Percentiles rank a stretch among this genome's conserved stretches.
Conservation (phyloP, 352 stramenopile species). For the Phytophthora fragariaefolia region DNA sequence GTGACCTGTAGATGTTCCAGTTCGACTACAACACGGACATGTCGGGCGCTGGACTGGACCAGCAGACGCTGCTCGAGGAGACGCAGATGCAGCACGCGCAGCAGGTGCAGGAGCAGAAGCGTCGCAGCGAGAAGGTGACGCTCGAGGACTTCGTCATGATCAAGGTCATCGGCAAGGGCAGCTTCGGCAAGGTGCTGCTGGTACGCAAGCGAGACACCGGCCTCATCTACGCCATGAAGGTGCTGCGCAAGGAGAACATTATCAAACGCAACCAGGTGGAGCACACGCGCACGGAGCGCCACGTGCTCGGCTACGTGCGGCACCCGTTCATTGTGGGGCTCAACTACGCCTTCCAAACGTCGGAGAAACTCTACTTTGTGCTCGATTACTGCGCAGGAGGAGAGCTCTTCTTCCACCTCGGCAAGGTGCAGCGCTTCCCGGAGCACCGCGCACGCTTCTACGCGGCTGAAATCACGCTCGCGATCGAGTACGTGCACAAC, state of each 20-base stretch:
- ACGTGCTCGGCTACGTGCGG: conserved; percentile 96
- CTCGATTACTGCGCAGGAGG: conserved; percentile 98
- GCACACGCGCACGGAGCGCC: conserved; percentile 98
- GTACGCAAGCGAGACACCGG: conserved; percentile 94
- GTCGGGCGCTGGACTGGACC: conserved; percentile 39
- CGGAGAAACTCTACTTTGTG: conserved; percentile 98
- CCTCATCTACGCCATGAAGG: conserved; percentile 98
- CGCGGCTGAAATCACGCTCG: conserved; percentile 96
- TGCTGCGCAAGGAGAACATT: conserved; percentile 99
- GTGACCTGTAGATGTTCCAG: conserved; percentile 75
- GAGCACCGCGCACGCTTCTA: conserved; percentile 97
- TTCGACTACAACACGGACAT: conserved; percentile 78
- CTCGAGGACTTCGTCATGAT: conserved; percentile 96
- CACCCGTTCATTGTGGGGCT: conserved; percentile 98
- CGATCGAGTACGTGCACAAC: conserved; percentile 95
- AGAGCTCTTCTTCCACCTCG: conserved; percentile 95
- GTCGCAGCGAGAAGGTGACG: conserved; percentile 79
- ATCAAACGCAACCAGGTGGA: conserved; percentile 99
- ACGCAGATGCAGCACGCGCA: conserved; percentile 53
- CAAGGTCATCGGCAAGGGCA: conserved; percentile 97
- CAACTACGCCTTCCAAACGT: conserved; percentile 97
- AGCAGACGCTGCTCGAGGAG: conserved; percentile 59
- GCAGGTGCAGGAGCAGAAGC: conserved; percentile 45
- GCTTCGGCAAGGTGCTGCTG: conserved; percentile 97
- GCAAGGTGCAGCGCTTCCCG: conserved; percentile 94